phyloP scores from a whole-genome alignment of 768 basidiomycete genomes.

The Lyophyllum shimeji region DNA sequence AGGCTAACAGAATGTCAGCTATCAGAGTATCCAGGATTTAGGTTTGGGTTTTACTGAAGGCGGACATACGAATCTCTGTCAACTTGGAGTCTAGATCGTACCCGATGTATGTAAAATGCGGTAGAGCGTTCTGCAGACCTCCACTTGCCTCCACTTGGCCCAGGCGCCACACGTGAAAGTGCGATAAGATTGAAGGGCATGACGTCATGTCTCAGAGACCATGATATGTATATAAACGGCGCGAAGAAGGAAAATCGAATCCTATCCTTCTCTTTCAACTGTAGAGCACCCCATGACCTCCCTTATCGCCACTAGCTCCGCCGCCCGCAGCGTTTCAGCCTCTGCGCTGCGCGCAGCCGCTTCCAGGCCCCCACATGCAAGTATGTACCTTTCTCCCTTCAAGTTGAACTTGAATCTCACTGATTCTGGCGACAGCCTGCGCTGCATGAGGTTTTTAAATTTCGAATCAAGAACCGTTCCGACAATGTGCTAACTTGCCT shows the following conservation, averaged over 20 bases:
- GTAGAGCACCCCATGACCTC: slow-evolving; percentile 10
- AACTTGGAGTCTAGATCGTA: too few relatives aligned
- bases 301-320: slow-evolving; percentile 1
- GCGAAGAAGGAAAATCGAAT: not conserved
- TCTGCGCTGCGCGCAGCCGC: slow-evolving; percentile 6
- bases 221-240: slow-evolving; percentile 10
- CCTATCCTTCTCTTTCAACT: not conserved
- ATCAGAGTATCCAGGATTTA: too few relatives aligned
- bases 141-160: too few relatives aligned
- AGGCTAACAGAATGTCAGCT: too few relatives aligned
- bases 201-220: slow-evolving; percentile 19
- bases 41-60: too few relatives aligned
- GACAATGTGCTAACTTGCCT: slow-evolving; percentile 11
- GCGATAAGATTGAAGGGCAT: not conserved
- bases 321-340: slow-evolving; percentile 3
- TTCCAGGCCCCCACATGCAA: slow-evolving; percentile 21
- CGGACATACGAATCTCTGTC: too few relatives aligned
- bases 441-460: slow-evolving; percentile 23
- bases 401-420: not conserved
- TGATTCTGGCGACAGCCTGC: slow-evolving; percentile 14
- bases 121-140: too few relatives aligned
- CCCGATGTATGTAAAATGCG: too few relatives aligned
- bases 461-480: not conserved
- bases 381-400: slow-evolving; percentile 13
- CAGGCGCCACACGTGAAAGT: not conserved